phyloP scores from a whole-genome alignment of 2,329 filamentous ascomycete species.

The Cladophialophora bantiana region DNA sequence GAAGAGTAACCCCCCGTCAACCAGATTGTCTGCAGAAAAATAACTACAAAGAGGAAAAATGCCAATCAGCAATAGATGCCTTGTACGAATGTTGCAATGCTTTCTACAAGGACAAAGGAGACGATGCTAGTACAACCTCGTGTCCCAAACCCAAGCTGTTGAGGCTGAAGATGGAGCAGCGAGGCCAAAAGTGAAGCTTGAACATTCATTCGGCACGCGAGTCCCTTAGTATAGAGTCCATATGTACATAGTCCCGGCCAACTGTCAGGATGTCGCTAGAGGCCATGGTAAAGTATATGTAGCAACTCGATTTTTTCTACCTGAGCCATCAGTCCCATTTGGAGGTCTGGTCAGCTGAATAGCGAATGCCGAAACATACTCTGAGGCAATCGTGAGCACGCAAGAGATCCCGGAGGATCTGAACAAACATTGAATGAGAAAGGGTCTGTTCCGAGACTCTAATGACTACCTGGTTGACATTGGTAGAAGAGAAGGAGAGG shows the following conservation, averaged over 20 bases:
- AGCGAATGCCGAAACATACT: slow-evolving; percentile 72
- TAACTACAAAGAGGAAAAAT: slow-evolving; percentile 84
- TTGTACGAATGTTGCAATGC: slow-evolving; percentile 92
- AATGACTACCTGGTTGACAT: slow-evolving; percentile 84
- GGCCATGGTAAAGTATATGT: slow-evolving; percentile 34
- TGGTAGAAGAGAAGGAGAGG: slow-evolving; percentile 47
- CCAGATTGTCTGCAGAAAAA: slow-evolving; percentile 84
- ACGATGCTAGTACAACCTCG: slow-evolving; percentile 76
- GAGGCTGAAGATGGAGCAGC: slow-evolving; percentile 83
- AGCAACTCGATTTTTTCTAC: slow-evolving; percentile 44
- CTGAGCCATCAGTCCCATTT: slow-evolving; percentile 62
- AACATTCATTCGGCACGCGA: background rate
- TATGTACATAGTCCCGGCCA: background rate
- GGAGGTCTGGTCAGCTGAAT: slow-evolving; percentile 70
- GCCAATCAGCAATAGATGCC: slow-evolving; percentile 77
- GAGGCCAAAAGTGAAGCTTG: slow-evolving; percentile 49
- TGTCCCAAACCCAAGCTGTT: slow-evolving; percentile 85
- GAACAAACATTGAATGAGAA: slow-evolving; percentile 80
- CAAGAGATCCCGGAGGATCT: slow-evolving; percentile 79
- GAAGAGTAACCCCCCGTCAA: background rate
- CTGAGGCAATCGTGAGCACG: slow-evolving; percentile 99
- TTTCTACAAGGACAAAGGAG: slow-evolving; percentile 82
- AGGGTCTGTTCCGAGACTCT: slow-evolving; percentile 96
- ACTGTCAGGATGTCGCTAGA: background rate
- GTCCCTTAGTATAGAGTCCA: background rate